Conservation (phyloP, 495 filamentous ascomycete species). For the Achaetomiella virescens region DNA sequence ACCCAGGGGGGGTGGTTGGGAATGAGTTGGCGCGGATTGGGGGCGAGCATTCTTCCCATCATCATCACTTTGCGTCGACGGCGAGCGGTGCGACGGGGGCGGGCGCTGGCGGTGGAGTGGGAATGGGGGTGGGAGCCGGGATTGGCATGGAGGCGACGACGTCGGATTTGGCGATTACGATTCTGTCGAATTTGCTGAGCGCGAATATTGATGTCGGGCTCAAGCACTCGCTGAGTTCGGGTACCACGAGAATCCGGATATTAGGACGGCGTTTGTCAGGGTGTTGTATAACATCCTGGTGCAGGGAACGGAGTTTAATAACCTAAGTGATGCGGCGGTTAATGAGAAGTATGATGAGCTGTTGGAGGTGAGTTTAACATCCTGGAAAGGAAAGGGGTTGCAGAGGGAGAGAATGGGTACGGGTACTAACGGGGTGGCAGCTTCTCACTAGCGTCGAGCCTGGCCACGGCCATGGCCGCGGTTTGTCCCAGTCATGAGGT, state of each 20-base stretch:
- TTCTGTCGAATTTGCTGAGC: slow-evolving; percentile 59
- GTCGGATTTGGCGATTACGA: slow-evolving; percentile 55
- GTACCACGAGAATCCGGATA: slow-evolving; percentile 60
- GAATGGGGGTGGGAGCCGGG: neutral
- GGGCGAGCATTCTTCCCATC: neutral
- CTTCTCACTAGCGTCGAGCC: slow-evolving; percentile 51
- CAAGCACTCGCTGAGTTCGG: slow-evolving; percentile 58
- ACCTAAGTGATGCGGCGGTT: slow-evolving; percentile 55
- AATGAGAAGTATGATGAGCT: slow-evolving; percentile 60
- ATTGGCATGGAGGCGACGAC: slow-evolving; percentile 38
- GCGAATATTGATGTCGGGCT: slow-evolving; percentile 64
- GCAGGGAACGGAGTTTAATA: slow-evolving; percentile 62
- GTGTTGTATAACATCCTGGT: slow-evolving; percentile 62
- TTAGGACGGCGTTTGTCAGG: slow-evolving; percentile 60
- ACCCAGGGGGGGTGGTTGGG: slow-evolving; percentile 22
- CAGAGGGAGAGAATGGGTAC: too few species aligned
- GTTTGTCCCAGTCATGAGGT: slow-evolving; percentile 59
- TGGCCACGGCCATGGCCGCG: slow-evolving; percentile 56
- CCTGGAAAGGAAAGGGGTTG: neutral
- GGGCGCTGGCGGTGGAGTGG: neutral
- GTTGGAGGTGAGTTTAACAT: slow-evolving; percentile 40
- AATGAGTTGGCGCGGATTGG: slow-evolving; percentile 36
- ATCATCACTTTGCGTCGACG: slow-evolving; percentile 39
- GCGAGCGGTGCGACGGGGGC: slow-evolving; percentile 24
- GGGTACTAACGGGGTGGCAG: slow-evolving; percentile 27